Percentiles rank a stretch among this genome's conserved stretches.
Conservation (phyloP, 2,329 filamentous ascomycete species). For the Fusarium beomiforme region DNA sequence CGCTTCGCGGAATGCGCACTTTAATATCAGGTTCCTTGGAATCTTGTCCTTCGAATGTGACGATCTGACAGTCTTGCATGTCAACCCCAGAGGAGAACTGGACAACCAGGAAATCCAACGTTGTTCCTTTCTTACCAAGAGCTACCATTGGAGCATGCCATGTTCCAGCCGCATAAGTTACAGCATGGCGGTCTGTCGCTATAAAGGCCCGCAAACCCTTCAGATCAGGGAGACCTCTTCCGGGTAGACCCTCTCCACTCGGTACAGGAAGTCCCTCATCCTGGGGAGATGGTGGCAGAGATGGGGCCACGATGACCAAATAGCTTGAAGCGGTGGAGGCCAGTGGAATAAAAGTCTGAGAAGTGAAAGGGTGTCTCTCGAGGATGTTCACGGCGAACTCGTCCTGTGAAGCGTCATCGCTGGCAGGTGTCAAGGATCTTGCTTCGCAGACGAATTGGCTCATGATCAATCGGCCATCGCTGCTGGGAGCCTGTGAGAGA, state of each 20-base stretch:
- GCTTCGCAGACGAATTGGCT: constrained; percentile 86
- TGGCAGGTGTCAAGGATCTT: constrained; percentile 39
- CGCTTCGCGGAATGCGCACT: constrained; percentile 41
- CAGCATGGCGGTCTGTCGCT: constrained; percentile 79
- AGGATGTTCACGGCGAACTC: constrained; percentile 75
- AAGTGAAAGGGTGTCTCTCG: constrained; percentile 93
- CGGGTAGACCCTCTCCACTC: constrained; percentile 57
- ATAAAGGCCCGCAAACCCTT: constrained; percentile 78
- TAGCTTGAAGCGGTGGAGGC: constrained; percentile 66
- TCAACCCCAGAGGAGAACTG: constrained; percentile 88
- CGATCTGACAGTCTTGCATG: constrained; percentile 89
- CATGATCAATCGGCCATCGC: constrained; percentile 68
- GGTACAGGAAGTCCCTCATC: constrained; percentile 45
- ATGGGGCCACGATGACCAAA: constrained; percentile 90
- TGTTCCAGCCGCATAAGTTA: constrained; percentile 91
- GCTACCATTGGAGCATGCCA: constrained; percentile 98
- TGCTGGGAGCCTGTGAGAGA: constrained; percentile 73
- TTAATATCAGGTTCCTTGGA: constrained; percentile 54
- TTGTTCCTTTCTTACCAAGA: constrained; percentile 66
- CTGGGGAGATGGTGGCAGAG: constrained; percentile 58
- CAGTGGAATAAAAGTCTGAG: constrained; percentile 90
- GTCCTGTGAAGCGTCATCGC: constrained; percentile 12
- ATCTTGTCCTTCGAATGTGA: constrained; percentile 53
- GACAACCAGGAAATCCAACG: constrained; percentile 87
- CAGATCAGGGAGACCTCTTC: constrained; percentile 77